These are phyloP conservation scores for Boechera divaricarpa DNA, from an alignment of 345 rosid genomes.

Conservation along the genomic window DNA sequence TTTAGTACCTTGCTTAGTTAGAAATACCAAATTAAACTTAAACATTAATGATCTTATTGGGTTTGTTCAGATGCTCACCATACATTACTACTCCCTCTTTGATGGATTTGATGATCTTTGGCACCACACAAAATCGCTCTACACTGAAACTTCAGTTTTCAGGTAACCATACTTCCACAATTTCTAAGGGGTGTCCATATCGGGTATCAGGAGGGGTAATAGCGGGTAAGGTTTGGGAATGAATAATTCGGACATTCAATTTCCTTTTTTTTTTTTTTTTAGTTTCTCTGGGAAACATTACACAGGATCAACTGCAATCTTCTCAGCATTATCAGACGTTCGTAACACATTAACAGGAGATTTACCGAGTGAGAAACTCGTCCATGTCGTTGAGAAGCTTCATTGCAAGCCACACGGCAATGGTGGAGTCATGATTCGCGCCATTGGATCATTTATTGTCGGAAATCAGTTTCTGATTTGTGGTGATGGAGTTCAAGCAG, in stretches of 20 bases:
- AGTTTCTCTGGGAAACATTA: constrained; percentile 66
- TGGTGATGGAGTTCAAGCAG: constrained; percentile 91
- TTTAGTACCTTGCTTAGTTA: neutral
- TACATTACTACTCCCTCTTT: constrained; percentile 91
- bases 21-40: neutral
- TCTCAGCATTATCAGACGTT: constrained; percentile 57
- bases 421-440: constrained; percentile 79
- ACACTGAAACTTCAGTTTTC: constrained; percentile 69
- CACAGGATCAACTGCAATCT: constrained; percentile 67
- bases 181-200: neutral
- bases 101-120: constrained; percentile 88
- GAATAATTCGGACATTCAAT: neutral
- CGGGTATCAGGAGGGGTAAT: neutral
- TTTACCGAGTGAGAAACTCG: constrained; percentile 80
- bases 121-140: constrained; percentile 71
- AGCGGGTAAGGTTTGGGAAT: neutral
- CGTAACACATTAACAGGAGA: constrained; percentile 84
- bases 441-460: constrained; percentile 76
- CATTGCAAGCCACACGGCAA: constrained; percentile 70
- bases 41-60: constrained; percentile 16
- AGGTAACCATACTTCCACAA: constrained; percentile 52
- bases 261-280: constrained; percentile 5
- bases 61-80: constrained; percentile 73
- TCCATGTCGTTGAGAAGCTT: constrained; percentile 89
- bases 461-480: constrained; percentile 94